phyloP scores from a whole-genome alignment of 2,329 filamentous ascomycete species.

The Graphilbum ipis-grandicollis region DNA sequence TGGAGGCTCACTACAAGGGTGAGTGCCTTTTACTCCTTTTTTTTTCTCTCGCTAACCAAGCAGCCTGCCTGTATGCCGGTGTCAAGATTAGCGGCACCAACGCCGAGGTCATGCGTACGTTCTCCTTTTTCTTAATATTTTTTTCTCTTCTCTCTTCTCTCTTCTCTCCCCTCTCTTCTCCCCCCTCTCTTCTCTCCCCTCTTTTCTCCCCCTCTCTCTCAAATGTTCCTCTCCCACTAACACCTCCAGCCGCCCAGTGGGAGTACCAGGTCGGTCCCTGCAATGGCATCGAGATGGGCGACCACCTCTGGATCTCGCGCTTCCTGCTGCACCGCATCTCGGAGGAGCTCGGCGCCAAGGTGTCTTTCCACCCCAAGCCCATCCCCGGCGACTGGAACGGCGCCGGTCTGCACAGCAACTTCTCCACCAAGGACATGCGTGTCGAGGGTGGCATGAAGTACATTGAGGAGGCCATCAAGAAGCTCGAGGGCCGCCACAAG shows the following conservation, averaged over 20 bases:
- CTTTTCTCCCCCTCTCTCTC: too few species aligned
- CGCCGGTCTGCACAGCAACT: constrained; percentile 58
- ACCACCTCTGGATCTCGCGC: constrained; percentile 88
- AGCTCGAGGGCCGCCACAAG: constrained; percentile 57
- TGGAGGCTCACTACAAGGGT: constrained; percentile 60
- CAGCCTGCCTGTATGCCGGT: constrained; percentile 59
- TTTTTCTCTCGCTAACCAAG: neutral
- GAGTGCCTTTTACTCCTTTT: neutral
- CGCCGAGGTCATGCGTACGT: constrained; percentile 70
- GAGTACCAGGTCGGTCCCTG: constrained; percentile 12
- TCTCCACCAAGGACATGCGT: constrained; percentile 80
- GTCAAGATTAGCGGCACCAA: constrained; percentile 97
- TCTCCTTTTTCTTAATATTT: neutral
- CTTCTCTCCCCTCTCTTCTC: too few species aligned
- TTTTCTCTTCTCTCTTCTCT: neutral
- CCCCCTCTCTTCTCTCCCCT: too few species aligned
- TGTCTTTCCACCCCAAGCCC: constrained; percentile 90
- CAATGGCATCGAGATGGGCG: constrained; percentile 43
- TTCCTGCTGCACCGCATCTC: constrained; percentile 66
- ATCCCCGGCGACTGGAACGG: constrained; percentile 94
- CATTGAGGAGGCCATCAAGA: constrained; percentile 77
- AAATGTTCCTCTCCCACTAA: too few species aligned
- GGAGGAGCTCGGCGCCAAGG: constrained; percentile 92
- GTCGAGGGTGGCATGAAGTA: constrained; percentile 84
- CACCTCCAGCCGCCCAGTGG: constrained; percentile 9